Conservation (phyloP, 225 moss, liverwort and hornwort genomes). For the Polytrichum formosum region DNA sequence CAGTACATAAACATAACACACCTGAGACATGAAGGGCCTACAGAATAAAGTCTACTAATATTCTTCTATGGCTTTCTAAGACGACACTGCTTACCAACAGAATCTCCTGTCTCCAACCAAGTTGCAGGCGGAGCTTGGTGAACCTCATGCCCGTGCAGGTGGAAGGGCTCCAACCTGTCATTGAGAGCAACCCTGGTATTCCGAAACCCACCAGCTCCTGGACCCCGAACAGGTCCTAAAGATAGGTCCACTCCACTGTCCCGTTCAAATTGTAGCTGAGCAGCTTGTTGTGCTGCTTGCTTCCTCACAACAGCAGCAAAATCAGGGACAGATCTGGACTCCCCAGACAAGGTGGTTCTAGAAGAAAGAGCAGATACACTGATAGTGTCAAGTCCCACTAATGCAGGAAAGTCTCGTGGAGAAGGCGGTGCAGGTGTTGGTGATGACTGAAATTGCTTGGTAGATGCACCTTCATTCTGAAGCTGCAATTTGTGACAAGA, state of each 20-base stretch:
- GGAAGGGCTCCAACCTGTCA: constrained; percentile 39
- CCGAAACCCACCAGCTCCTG: constrained; percentile 33
- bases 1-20: too few relatives aligned
- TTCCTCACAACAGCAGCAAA: constrained; percentile 58
- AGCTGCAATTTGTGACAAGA: constrained; percentile 22
- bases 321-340: constrained; percentile 37
- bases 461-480: constrained; percentile 45
- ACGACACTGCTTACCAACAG: constrained; percentile 34
- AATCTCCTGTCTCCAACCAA: constrained; percentile 60
- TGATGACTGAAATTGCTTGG: constrained; percentile 35
- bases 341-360: constrained; percentile 18
- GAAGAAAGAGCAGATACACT: constrained; percentile 10
- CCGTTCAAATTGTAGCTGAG: constrained; percentile 51
- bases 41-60: too few relatives aligned
- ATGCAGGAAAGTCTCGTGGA: constrained; percentile 47
- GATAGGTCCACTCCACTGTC: constrained; percentile 40
- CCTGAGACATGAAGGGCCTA: too few relatives aligned
- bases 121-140: constrained; percentile 29
- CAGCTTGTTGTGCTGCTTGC: constrained; percentile 45
- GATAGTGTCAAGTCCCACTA: constrained; percentile 32
- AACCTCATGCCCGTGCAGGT: constrained; percentile 35
- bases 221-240: constrained; percentile 25
- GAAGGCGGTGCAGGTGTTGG: constrained; percentile 40
- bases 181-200: constrained; percentile 26
- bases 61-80: neutral